A percentile compares a stretch with the other conserved stretches of the same genome.
Conservation (phyloP, 2,329 filamentous ascomycete genomes). For the Rhynchosporium graminicola region DNA sequence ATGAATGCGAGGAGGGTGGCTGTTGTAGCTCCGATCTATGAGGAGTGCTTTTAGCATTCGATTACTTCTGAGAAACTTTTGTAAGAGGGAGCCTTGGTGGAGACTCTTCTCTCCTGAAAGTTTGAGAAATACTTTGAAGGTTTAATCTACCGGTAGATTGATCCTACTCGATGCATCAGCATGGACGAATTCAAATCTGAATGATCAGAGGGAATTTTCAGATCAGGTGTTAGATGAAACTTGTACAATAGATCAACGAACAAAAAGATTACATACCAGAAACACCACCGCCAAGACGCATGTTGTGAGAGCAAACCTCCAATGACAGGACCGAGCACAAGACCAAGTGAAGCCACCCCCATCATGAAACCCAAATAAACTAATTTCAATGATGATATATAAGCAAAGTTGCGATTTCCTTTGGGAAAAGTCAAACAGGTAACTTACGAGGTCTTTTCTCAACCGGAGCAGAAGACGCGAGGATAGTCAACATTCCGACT, state of each 20-base stretch:
- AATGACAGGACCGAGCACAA: constrained; percentile 34
- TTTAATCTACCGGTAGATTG: neutral
- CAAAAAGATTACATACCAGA: constrained; percentile 24
- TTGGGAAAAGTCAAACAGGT: too few relatives aligned
- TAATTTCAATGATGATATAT: neutral
- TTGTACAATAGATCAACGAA: neutral
- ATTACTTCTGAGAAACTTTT: neutral
- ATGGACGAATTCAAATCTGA: too few relatives aligned
- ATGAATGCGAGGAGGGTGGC: constrained; percentile 43
- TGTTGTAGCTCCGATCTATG: constrained; percentile 41
- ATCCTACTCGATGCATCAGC: neutral
- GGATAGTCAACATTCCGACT: constrained; percentile 53
- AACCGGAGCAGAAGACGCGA: constrained; percentile 42
- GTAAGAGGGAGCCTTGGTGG: neutral
- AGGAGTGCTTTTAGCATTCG: neutral
- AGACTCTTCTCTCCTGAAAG: too few relatives aligned
- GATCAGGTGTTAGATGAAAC: neutral
- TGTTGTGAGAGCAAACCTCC: constrained; percentile 40
- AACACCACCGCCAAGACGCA: constrained; percentile 43
- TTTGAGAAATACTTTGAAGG: too few relatives aligned
- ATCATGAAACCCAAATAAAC: constrained; percentile 14
- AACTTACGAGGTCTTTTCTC: constrained; percentile 18
- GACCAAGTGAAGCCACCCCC: constrained; percentile 6
- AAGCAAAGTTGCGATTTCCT: neutral
- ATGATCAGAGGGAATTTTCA: too few relatives aligned